phyloP scores from a whole-genome alignment of 2,329 filamentous ascomycete genomes.

The Daldinia eschscholtzii region DNA sequence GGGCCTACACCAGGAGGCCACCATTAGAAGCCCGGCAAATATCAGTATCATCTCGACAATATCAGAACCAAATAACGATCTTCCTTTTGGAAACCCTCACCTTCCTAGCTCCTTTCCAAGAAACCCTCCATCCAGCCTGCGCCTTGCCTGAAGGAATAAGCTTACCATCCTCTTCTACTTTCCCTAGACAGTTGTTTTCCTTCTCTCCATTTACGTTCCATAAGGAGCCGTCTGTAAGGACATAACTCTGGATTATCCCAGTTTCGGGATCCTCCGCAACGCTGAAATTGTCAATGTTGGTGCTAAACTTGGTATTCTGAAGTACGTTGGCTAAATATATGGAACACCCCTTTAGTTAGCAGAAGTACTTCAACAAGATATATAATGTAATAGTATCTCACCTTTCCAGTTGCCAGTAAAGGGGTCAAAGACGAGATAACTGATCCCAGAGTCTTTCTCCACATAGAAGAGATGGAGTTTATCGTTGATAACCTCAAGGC shows the following conservation, averaged over 20 bases:
- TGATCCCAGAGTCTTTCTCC: conserved; percentile 18
- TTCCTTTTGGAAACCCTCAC: conserved; percentile 18
- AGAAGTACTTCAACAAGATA: background rate
- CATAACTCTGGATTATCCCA: conserved; percentile 26
- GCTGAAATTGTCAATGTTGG: conserved; percentile 29
- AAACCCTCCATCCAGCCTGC: conserved; percentile 31
- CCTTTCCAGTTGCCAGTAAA: conserved; percentile 24
- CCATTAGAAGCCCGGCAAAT: background rate
- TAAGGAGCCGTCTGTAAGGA: conserved; percentile 28
- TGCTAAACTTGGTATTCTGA: conserved; percentile 27
- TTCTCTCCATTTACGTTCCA: conserved; percentile 30
- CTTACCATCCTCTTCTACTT: conserved; percentile 26
- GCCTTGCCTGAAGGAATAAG: conserved; percentile 31
- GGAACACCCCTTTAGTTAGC: conserved; percentile 12
- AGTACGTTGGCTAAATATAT: conserved; percentile 19
- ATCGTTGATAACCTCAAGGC: conserved; percentile 34
- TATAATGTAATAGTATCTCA: background rate
- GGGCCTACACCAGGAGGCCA: background rate
- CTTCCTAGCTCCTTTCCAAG: conserved; percentile 30
- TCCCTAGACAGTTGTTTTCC: conserved; percentile 25
- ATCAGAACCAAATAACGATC: conserved; percentile 25
- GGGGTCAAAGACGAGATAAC: conserved; percentile 26
- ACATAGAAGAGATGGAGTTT: conserved; percentile 35
- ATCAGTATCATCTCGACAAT: background rate
- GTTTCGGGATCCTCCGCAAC: conserved; percentile 25